These are phyloP conservation scores for Talaromyces borbonicus DNA, from an alignment of 495 filamentous ascomycete genomes.

Conservation along the genomic window DNA sequence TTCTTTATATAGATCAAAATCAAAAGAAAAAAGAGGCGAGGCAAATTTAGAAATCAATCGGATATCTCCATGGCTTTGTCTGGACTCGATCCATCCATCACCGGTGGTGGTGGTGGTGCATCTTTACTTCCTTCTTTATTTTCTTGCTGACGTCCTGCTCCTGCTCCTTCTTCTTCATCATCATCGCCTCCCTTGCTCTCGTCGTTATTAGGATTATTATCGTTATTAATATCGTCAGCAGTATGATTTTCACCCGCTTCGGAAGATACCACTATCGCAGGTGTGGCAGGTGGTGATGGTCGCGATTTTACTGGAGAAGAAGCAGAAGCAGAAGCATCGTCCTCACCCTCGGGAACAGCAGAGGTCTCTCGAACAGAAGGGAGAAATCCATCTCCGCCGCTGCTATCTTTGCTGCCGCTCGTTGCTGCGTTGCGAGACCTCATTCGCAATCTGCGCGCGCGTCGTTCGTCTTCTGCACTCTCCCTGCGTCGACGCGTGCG, in stretches of 20 bases:
- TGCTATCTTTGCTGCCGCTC: slow-evolving; percentile 39
- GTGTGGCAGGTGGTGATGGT: slow-evolving; percentile 15
- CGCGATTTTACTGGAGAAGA: no score
- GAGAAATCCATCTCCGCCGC: slow-evolving; percentile 28
- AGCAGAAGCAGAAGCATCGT: slow-evolving; percentile 17
- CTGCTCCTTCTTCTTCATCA: no score
- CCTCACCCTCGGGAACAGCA: slow-evolving; percentile 7
- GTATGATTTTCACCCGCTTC: not conserved
- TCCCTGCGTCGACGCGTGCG: slow-evolving; percentile 53
- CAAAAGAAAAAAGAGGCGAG: not conserved
- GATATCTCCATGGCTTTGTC: slow-evolving; percentile 22
- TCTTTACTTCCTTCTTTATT: not conserved
- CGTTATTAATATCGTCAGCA: not conserved
- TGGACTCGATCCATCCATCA: slow-evolving; percentile 15
- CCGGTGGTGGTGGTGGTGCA: no score
- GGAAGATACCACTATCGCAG: slow-evolving; percentile 29
- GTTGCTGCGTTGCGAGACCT: slow-evolving; percentile 43
- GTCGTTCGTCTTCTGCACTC: slow-evolving; percentile 61
- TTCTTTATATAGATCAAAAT: not conserved
- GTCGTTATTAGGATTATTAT: slow-evolving; percentile 1
- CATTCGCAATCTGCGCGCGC: slow-evolving; percentile 42
- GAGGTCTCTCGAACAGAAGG: slow-evolving; percentile 19
- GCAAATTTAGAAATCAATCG: slow-evolving; percentile 13
- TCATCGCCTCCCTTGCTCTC: no score
- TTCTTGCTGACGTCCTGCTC: not conserved